phyloP scores from a whole-genome alignment of 345 rosid genomes.

The Gossypium mustelinum region DNA sequence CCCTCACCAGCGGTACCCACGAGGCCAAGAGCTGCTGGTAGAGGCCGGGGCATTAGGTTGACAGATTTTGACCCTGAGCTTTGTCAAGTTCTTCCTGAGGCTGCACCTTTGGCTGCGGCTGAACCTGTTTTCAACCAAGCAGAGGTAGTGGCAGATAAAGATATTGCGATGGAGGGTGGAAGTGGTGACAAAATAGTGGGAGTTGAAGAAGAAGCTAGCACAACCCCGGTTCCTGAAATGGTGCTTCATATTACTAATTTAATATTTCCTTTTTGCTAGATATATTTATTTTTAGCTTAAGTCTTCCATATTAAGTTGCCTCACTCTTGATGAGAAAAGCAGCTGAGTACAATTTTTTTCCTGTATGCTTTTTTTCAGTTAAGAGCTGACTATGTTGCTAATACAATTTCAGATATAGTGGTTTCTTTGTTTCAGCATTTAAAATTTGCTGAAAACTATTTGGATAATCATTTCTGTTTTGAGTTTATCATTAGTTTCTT shows the following conservation, averaged over 20 bases:
- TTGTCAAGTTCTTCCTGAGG: constrained; percentile 58
- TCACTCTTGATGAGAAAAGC: background rate
- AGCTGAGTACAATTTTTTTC: background rate
- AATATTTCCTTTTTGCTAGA: background rate
- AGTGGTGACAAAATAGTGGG: constrained; percentile 68
- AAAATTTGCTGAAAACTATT: background rate
- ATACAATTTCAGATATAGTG: background rate
- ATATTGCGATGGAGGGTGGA: constrained; percentile 74
- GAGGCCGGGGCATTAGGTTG: constrained; percentile 86
- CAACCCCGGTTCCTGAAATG: constrained; percentile 86
- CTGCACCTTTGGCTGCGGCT: constrained; percentile 56
- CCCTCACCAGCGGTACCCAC: constrained; percentile 46
- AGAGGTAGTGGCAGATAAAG: constrained; percentile 78
- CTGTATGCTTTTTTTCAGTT: background rate
- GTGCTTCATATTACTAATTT: constrained; percentile 30
- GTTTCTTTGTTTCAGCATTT: constrained; percentile 6
- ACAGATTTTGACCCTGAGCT: constrained; percentile 84
- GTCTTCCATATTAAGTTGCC: constrained; percentile 2
- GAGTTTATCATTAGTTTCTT: constrained; percentile 1
- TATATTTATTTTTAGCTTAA: background rate
- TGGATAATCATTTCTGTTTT: background rate
- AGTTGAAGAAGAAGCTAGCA: constrained; percentile 75
- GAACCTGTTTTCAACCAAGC: constrained; percentile 63
- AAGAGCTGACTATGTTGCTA: background rate
- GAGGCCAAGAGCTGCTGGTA: constrained; percentile 75